Percentiles rank a stretch among this genome's conserved stretches.
Evolutionary conservation across 768 basidiomycete species (phyloP).

Genomic region (Flagelloscypha sp.): DNA sequence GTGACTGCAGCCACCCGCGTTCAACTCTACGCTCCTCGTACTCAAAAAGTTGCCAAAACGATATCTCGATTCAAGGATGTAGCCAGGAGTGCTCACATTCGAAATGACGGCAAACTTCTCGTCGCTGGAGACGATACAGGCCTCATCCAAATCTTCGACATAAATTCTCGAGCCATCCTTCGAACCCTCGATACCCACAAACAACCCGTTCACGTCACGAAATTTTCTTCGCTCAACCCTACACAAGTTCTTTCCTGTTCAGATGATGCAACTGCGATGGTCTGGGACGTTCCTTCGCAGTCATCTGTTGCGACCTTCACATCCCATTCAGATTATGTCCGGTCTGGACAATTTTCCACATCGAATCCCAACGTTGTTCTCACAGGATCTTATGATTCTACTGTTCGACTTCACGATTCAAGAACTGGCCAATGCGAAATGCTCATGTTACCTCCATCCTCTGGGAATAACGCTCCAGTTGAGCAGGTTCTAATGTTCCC

Average conservation of each 20-base stretch:
- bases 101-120: conserved; percentile 89
- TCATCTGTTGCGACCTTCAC: conserved; percentile 68
- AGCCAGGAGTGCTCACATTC: conserved; percentile 80
- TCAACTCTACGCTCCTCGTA: conserved; percentile 92
- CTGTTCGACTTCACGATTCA: conserved; percentile 80
- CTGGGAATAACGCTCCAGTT: conserved; percentile 52
- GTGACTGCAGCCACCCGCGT: conserved; percentile 91
- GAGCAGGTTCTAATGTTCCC: conserved; percentile 93
- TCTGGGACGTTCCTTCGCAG: conserved; percentile 95
- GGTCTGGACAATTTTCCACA: conserved; percentile 80
- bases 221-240: conserved; percentile 75
- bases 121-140: conserved; percentile 95
- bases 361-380: conserved; percentile 78
- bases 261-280: conserved; percentile 87
- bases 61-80: conserved; percentile 97
- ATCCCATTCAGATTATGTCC: conserved; percentile 92
- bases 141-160: conserved; percentile 86
- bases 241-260: conserved; percentile 90
- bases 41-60: conserved; percentile 93
- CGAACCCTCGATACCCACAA: conserved; percentile 90
- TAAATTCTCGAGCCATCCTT: conserved; percentile 87
- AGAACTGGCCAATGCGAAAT: conserved; percentile 82
- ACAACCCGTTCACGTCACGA: conserved; percentile 92
- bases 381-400: conserved; percentile 93
- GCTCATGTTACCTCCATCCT: conserved; percentile 45